Evolutionary conservation across 805 yeast genomes (phyloP), one percentile per base, ranked within the genome.

Genomic region (Candida lessepsii): DNA sequence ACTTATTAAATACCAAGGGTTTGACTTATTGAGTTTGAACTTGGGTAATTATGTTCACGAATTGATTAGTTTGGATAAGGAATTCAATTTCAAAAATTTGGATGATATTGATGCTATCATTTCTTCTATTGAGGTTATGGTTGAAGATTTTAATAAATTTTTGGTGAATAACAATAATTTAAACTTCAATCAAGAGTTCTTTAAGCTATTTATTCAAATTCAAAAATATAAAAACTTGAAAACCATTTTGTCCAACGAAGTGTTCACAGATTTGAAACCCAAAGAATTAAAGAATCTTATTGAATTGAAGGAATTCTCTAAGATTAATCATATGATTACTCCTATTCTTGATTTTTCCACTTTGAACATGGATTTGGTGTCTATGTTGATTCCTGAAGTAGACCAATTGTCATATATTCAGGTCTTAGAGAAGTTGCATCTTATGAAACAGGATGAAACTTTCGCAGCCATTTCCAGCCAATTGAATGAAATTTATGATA

Each of bases 161-260:
- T 46, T 51, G 24, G 29, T 31, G 18, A 37, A 39, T n/a, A 37
- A 40, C 10, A 41, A 44, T n/a, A 39, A 41, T 5, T 40, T 43
- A 21, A 42, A 49, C 19, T 32, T 42, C 5, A 39, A 41, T 23
- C 52, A 48, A 9, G 39, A 37, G 9, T 47, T 45, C 37, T 57
- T 54, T 39, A 44, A 46, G 27, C 38, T 56, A 13, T 45, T 53
- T 18, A 48, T 60, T 37, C 61, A 57, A 35, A 43, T 54, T n/a
- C 48, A 53, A 27, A 47, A 60, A 16, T 59, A 57, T 43, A 52
- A 51, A 26, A 39, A 44, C 13, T 52, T 61, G 44, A 49, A 47
- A 23, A 21, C 14, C 2, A 49, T 58, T 24, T 46, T 62, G 19
- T 45, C 49, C 2, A 40, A 41, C 13, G 38, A 47, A 9, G 13